These are phyloP conservation scores for Blastocladiella britannica DNA, from an alignment of 192 early-diverging fungal species.

Conservation along the genomic window DNA sequence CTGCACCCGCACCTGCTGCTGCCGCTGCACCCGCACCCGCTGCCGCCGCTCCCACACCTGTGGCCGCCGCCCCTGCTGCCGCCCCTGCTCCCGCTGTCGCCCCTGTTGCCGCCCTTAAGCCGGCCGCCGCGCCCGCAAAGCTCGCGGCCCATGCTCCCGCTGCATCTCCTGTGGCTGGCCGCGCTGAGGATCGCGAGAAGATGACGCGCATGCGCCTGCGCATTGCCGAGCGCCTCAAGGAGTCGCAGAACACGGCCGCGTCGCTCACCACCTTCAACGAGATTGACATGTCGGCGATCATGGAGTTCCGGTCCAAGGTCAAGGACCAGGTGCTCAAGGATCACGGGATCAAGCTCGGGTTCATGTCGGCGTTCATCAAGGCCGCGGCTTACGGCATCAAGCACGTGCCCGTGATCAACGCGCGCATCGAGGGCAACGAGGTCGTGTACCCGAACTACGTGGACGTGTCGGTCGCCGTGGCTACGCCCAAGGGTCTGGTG, in stretches of 20 bases:
- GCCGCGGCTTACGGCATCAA: slow-evolving; percentile 65
- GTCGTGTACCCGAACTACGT: slow-evolving; percentile 86
- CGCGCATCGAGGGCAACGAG: slow-evolving; percentile 76
- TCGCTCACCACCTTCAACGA: slow-evolving; percentile 98
- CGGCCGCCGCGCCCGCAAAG: slow-evolving; percentile 1
- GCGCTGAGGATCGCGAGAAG: slow-evolving; percentile 36
- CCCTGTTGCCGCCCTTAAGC: slow-evolving; percentile 1
- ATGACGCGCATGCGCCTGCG: slow-evolving; percentile 95
- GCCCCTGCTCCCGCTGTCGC: slow-evolving; percentile 5
- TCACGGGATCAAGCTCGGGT: slow-evolving; percentile 89
- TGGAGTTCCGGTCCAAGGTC: slow-evolving; percentile 76
- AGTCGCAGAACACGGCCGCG: slow-evolving; percentile 89
- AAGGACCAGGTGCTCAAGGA: slow-evolving; percentile 86
- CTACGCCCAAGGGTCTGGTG: slow-evolving; percentile 96
- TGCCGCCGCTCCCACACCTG: slow-evolving; percentile 9
- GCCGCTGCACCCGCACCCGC: slow-evolving; percentile 9
- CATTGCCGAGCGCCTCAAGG: slow-evolving; percentile 87
- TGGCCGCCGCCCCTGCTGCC: slow-evolving; percentile 13
- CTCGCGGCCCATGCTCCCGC: slow-evolving; percentile 4
- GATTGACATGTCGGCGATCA: slow-evolving; percentile 92
- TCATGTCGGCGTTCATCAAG: slow-evolving; percentile 95
- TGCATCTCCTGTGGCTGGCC: slow-evolving; percentile 9
- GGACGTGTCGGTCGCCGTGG: slow-evolving; percentile 87
- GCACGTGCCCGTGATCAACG: slow-evolving; percentile 85
- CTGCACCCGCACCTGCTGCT: slow-evolving; percentile 19